Conservation (phyloP, 2,329 filamentous ascomycete genomes). For the Cytospora leucostoma region DNA sequence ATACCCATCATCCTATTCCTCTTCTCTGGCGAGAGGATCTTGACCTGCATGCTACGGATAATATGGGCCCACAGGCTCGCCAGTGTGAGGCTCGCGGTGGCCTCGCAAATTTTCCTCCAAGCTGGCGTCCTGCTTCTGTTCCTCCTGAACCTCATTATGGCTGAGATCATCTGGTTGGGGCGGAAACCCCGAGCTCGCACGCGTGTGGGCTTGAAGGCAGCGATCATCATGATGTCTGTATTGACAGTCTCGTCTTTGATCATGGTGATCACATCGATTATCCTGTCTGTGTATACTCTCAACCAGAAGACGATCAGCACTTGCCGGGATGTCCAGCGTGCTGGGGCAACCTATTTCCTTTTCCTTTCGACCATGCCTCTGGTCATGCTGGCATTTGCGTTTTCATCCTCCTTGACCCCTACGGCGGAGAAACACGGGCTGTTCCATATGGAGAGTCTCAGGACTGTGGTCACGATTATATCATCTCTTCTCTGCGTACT, state of each 20-base stretch:
- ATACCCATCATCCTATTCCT: conserved; percentile 59
- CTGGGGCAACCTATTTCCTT: conserved; percentile 61
- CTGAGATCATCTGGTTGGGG: conserved; percentile 74
- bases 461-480: conserved; percentile 59
- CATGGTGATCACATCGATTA: conserved; percentile 65
- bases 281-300: conserved; percentile 69
- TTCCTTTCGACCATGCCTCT: conserved; percentile 67
- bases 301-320: conserved; percentile 48
- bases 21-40: conserved; percentile 57
- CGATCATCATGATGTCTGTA: conserved; percentile 60
- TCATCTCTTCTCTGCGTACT: conserved; percentile 62
- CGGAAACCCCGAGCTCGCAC: conserved; percentile 71
- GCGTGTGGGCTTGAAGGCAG: conserved; percentile 52
- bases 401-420: conserved; percentile 46
- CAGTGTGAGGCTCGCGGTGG: conserved; percentile 49
- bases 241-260: conserved; percentile 63
- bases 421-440: conserved; percentile 47
- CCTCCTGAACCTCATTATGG: conserved; percentile 74
- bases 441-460: conserved; percentile 72
- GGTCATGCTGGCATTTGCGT: conserved; percentile 50
- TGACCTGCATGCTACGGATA: conserved; percentile 54
- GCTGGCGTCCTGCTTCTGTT: conserved; percentile 75
- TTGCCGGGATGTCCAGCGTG: conserved; percentile 65
- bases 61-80: conserved; percentile 50
- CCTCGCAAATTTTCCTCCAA: conserved; percentile 68